phyloP scores from a whole-genome alignment of 768 basidiomycete species.

The Xerocomus brunneocitrinus region DNA sequence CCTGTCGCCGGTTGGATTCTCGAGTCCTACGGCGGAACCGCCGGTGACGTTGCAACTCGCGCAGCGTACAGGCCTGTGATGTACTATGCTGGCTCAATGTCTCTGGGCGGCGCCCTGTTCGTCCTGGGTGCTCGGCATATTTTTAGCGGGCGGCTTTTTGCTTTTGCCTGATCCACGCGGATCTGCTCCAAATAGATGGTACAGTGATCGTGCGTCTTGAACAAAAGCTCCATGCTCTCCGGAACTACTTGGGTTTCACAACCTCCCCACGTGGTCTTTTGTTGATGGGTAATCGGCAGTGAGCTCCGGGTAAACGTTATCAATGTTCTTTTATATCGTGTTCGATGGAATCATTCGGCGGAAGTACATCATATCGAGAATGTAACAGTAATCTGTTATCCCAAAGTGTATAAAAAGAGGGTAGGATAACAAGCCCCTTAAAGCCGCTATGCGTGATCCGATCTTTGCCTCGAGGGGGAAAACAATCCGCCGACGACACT shows the following conservation, averaged over 20 bases:
- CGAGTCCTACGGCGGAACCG: constrained; percentile 20
- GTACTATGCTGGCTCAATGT: constrained; percentile 27
- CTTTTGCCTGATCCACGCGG: constrained; percentile 8
- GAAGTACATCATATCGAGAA: not conserved
- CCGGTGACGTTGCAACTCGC: constrained; percentile 8
- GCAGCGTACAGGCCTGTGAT: constrained; percentile 29
- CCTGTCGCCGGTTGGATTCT: constrained; percentile 30
- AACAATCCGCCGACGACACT: constrained; percentile 79
- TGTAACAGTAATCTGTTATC: not conserved
- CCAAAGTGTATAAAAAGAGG: not conserved
- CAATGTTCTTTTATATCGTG: not conserved
- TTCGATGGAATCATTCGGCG: not conserved
- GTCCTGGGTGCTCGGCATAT: constrained; percentile 12
- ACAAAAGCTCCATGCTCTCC: not conserved
- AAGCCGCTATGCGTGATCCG: constrained; percentile 23
- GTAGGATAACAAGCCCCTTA: not conserved
- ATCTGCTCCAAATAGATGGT: not conserved
- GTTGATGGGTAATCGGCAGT: not conserved
- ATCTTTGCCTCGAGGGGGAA: constrained; percentile 37
- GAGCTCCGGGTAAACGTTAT: not conserved
- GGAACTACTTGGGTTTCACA: not conserved
- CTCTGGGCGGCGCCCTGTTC: constrained; percentile 21
- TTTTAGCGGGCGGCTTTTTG: constrained; percentile 7
- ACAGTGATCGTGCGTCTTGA: not conserved
- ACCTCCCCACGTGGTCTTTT: not conserved